Evolutionary conservation across 176 grass and related monocot genomes (phyloP).

Genomic region (Aegilops sharonensis): DNA sequence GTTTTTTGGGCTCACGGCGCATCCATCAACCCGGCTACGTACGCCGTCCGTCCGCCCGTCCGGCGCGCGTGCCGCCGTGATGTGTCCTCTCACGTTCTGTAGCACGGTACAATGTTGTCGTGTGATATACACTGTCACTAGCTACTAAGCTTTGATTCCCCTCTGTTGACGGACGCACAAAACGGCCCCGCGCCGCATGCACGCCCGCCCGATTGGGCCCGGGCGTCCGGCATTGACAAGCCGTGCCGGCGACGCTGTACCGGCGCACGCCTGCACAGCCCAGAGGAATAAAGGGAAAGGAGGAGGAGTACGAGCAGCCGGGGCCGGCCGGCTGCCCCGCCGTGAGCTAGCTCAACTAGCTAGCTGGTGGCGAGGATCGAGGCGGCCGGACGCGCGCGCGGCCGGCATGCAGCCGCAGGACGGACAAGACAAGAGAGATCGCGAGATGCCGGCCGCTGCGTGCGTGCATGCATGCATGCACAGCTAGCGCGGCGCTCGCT

Average conservation of each 20-base stretch:
- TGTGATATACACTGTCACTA: not conserved
- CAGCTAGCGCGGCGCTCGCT: not conserved
- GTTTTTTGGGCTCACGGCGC: not conserved
- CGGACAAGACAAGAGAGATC: slow-evolving; percentile 20
- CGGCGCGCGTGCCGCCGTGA: not conserved
- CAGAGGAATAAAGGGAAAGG: slow-evolving; percentile 8
- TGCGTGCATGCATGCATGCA: not conserved
- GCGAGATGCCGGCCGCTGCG: slow-evolving; percentile 9
- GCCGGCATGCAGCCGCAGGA: not conserved
- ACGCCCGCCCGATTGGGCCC: not conserved
- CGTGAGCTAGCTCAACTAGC: not conserved
- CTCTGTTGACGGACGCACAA: not conserved
- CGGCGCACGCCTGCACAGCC: not conserved
- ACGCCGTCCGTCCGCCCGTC: no score
- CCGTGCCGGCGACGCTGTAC: not conserved
- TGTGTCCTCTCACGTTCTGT: not conserved
- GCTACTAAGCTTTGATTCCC: no score
- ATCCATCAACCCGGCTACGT: not conserved
- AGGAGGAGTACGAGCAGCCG: not conserved
- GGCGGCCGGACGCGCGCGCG: slow-evolving; percentile 11
- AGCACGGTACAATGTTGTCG: not conserved
- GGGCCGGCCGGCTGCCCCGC: slow-evolving; percentile 3
- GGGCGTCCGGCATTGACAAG: not conserved
- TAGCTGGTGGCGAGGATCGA: not conserved
- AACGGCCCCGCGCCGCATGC: not conserved